Evolutionary conservation across 2,329 filamentous ascomycete species (phyloP), one percentile per base, ranked within the genome.

Genomic region (Ophiostoma sp.): DNA sequence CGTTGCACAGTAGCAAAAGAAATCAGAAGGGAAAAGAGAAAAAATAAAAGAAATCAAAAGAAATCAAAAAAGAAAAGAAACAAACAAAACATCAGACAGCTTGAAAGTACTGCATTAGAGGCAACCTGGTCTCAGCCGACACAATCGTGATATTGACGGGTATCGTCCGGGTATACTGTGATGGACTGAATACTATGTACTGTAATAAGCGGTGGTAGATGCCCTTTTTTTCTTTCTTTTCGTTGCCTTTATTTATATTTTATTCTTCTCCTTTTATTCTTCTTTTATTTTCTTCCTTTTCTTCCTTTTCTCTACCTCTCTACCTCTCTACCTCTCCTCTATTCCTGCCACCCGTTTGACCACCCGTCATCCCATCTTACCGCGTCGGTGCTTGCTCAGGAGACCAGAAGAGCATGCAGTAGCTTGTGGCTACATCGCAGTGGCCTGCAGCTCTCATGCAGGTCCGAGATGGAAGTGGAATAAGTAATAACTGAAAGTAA

Each of bases 391-490:
- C 52, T 23, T 66, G 36, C 60, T 36, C n/a, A 39, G 54, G 27
- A 48, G 57, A 13, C 52, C 52, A n/a, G n/a, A 62, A 71, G 70
- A 71, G 70, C 70, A 13, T 71, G 70, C 70, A 69, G 44, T 60
- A 64, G 60, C 60, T 36, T 36, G 27, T 31, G 27, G 27, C 27
- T 31, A 31, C 27, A 31, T 31, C 27, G n/a, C n/a, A 54, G 36
- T 11, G 13, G 36, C 36, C 36, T 39, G 36, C 6, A 39, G 44
- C 44, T n/a, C 5, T 17, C 44, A 48, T 48, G 44, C 44, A 48
- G 44, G 44, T 48, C 44, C 44, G 44, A 48, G 44, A 48, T 20
- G 44, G 17, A 48, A 48, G 44, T 48, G 44, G 44, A 48, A 48
- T n/a, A 48, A 48, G 17, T 48, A 44, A 17, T 15, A 44, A 17